Evolutionary conservation across 148 eudicot genomes (phyloP), one percentile per base, ranked within the genome.

Genomic region (Amaranthus palmeri): DNA sequence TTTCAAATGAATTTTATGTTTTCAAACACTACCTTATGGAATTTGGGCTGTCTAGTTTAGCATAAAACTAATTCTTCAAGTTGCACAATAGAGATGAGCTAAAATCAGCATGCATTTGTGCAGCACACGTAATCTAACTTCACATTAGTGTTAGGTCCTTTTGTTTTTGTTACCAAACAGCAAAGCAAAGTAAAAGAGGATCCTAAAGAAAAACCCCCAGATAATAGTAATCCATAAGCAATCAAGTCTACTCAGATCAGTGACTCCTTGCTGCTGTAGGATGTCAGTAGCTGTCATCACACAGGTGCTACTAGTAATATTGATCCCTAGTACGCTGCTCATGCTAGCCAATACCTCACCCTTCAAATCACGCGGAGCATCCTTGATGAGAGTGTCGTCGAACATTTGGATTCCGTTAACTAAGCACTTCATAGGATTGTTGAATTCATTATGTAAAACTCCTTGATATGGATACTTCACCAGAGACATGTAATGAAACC

Each of bases 401-500:
- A 79, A 74, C 61, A 74, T 74, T 56, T 79, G 75, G 43, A 65
- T n/a, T 17, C 75, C 82, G 7, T 50, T 70, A 14, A 74, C 55
- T n/a, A 79, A 74, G 49, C 82, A 79, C 51, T 70, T 70, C 3
- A 18, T 11, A n/a, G 70, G 65, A 63, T 70, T 45, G 61, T 70
- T 50, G 13, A 74, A 74, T 69, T 79, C 78, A 61, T 75, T 74
- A 14, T 47, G 45, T 54, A 74, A 14, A 12, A 79, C 82, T 44
- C 78, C 82, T 57, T 82, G 79, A 60, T 74, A 82, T 25, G 81
- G 81, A 53, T 78, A 78, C 56, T 81, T 81, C 8, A 78, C 73
- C 12, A 81, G 79, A 11, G 84, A 78, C n/a, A 71, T 47, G 74
- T 81, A 81, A 47, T 78, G 81, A 56, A 81, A 71, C 79, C 84